phyloP scores from a whole-genome alignment of 305 asterid species.

The Plantago lanceolata region DNA sequence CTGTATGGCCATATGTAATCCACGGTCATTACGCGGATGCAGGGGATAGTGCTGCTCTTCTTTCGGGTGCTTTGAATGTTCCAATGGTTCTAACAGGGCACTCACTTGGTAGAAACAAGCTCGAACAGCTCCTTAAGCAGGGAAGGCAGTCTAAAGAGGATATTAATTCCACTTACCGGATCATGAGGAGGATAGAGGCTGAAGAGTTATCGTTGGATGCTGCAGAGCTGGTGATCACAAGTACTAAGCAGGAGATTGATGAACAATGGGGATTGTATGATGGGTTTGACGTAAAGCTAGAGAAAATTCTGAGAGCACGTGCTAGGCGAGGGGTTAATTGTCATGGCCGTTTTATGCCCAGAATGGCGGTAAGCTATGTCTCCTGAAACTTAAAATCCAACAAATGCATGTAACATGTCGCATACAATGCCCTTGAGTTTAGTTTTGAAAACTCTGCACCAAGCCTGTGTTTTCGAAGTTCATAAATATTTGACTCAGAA shows the following conservation, averaged over 20 bases:
- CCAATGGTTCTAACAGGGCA: constrained; percentile 90
- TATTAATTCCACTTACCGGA: constrained; percentile 68
- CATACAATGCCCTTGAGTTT: no score
- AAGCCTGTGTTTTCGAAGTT: no score
- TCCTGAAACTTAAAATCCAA: not conserved
- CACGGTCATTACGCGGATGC: constrained; percentile 92
- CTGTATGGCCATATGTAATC: constrained; percentile 79
- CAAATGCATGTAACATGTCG: no score
- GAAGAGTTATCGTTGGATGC: constrained; percentile 80
- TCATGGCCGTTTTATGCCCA: constrained; percentile 82
- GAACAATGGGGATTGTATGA: constrained; percentile 89
- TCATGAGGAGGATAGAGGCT: constrained; percentile 80
- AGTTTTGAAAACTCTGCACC: no score
- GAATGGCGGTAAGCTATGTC: constrained; percentile 63
- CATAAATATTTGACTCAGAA: no score
- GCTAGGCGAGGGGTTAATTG: constrained; percentile 67
- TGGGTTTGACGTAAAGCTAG: constrained; percentile 77
- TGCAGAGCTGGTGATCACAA: constrained; percentile 73
- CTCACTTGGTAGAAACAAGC: constrained; percentile 77
- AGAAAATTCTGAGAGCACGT: constrained; percentile 74
- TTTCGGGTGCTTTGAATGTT: constrained; percentile 75
- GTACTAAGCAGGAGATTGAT: constrained; percentile 85
- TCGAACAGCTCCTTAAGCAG: constrained; percentile 75
- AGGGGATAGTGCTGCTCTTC: constrained; percentile 82
- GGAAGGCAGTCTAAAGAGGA: constrained; percentile 78